Base-by-base conservation (phyloP, 2,329 filamentous ascomycete species). In the Pyrenochaeta sp. region DNA sequence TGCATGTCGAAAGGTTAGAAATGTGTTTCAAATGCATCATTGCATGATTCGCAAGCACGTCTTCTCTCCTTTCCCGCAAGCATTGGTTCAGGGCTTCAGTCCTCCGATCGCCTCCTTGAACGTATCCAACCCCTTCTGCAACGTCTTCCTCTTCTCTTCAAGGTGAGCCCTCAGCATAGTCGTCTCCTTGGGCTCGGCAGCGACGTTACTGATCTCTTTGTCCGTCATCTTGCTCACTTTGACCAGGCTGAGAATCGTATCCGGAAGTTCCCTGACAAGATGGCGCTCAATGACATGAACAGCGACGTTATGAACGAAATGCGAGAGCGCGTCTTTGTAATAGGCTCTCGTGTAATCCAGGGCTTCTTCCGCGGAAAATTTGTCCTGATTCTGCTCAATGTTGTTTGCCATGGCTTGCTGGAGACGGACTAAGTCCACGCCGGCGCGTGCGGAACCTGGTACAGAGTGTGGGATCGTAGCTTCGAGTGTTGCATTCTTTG, bases 271-370 rank as follows among this genome's bases (percentile, higher is more conserved):
- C 2, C 59, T 34, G 24, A 79, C 58, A 1, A 79, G 61, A 59
- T 76, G 64, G 13, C 77, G 73, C 58, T 79, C 77, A 43, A 79
- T 64, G 32, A 77, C 71, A 32, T 77, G 71, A 40, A 72, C 72
- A 22, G 68, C 67, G 48, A 79, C 65, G 28, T 51, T 63, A 30
- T 62, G 61, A 48, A 73, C 56, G 68, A 78, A 78, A 56, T 67
- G 71, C 52, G 72, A 74, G 15, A 74, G 50, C 47, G 74, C 69
- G 44, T 73, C 70, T 67, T 74, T 52, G 77, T 44, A 44, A n/a
- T 44, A 44, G 3, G 40, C 22, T 9, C 19, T 25, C 19, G 22
- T 24, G 13, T 28, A 25, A 6, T 44, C 40, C 3, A 44, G 40
- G 3, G 40, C 40, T 27, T 27, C 40, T 27, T 44, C 40, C 2